These are phyloP conservation scores for Phaeolepiota aurea DNA, from an alignment of 768 basidiomycete species.

Conservation along the genomic window DNA sequence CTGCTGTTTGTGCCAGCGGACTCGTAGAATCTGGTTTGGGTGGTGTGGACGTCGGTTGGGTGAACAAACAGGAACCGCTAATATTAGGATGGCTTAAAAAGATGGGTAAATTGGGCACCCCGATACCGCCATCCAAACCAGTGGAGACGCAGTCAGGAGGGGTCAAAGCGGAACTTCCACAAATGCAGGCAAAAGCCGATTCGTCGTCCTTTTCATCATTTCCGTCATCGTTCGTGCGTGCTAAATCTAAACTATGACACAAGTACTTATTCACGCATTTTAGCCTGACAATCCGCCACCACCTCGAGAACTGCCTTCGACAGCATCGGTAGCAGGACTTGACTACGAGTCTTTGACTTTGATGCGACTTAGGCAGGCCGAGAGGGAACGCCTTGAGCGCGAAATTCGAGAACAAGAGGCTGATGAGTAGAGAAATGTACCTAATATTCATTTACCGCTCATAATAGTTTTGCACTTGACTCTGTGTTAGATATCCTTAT, in stretches of 20 bases:
- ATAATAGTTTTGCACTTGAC: too few species aligned
- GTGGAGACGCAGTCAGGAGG: conserved; percentile 4
- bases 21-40: conserved; percentile 41
- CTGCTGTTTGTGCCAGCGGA: conserved; percentile 57
- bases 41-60: conserved; percentile 68
- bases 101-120: conserved; percentile 51
- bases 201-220: conserved; percentile 52
- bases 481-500: too few species aligned
- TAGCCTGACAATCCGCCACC: conserved; percentile 9
- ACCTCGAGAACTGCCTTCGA: conserved; percentile 10
- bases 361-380: conserved; percentile 75
- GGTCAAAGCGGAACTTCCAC: conserved; percentile 16
- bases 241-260: not conserved
- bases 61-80: conserved; percentile 64
- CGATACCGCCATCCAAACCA: conserved; percentile 9
- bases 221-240: conserved; percentile 46
- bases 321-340: conserved; percentile 29
- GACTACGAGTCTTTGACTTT: conserved; percentile 79
- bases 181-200: conserved; percentile 17
- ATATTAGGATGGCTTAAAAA: conserved; percentile 67
- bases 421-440: conserved; percentile 24
- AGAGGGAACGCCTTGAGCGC: conserved; percentile 65
- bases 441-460: too few species aligned
- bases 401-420: conserved; percentile 71
- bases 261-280: conserved; percentile 8